Evolutionary conservation across 306 rosid species (phyloP), one percentile per base, ranked within the genome.

Genomic region (Medicago truncatula): DNA sequence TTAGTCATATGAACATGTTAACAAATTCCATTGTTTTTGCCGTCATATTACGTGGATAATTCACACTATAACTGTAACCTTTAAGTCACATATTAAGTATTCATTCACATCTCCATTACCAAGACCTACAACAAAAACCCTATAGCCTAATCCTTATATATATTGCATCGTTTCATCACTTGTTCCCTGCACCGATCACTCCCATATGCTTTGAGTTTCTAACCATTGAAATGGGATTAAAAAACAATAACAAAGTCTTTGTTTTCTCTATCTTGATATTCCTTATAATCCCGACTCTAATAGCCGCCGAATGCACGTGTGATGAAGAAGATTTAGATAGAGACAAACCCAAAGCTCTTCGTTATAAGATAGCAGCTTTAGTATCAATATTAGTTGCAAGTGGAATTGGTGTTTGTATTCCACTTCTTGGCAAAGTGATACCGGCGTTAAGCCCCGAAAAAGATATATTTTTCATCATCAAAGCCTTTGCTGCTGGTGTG

Each of bases 401-500:
- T 28, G 67, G 20, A 60, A 60, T 60, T 4, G 67, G 41, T 9
- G 67, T 60, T 60, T 28, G 17, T 8, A 60, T 60, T 7, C 67
- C 41, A 3, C 41, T 60, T 13, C 40, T 60, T 0, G 41, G 66
- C 0, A 60, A 28, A 60, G 10, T 60, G 5, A 60, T 28, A 13
- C 18, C 66, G 1, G 66, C 67, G 2, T 60, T 28, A 13, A 13
- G 41, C 9, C 40, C 67, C 0, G 67, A 60, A 7, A 60, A 60
- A 14, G 40, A 61, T 31, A 34, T 31, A 14, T 31, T 61, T 8
- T 31, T 61, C 1, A 8, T 61, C 11, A 61, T 61, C 20, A 61
- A 61, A 61, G 18, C 67, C 12, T 61, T 61, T 61, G 43, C 67
- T 3, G 67, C 66, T 0, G 66, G 44, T 15, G 67, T 61, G 18